Evolutionary conservation across 768 basidiomycete species (phyloP), one percentile per base, ranked within the genome.

Genomic region (Psilocybe sp.): DNA sequence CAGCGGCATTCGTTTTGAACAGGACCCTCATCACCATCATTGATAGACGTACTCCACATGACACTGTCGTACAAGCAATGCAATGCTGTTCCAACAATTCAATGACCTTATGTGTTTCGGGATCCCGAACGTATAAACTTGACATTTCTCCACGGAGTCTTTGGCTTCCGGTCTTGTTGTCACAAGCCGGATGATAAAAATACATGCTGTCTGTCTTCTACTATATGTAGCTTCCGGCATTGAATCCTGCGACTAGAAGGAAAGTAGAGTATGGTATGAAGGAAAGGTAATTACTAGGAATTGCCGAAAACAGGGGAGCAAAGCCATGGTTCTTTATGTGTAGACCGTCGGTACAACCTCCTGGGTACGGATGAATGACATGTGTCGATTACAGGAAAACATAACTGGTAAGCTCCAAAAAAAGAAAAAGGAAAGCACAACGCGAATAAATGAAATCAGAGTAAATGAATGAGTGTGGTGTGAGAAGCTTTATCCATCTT

Each of bases 1-100:
- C 59, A 96, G 95, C 60, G 94, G 95, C 40, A 78, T 96, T 46
- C 89, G 86, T 45, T 97, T 92, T 63, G 88, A 96, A 67, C 91
- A 93, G 68, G 84, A 79, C 16, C 87, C 80, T 37, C 86, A 92
- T 63, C 84, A 90, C 64, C 85, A 91, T 56, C 85, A 89, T 67
- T 73, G 66, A 76, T 67, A 67, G 39, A 20, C 40, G 40, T 51
- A 28, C 43, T 40, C 12, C 52, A 48, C 39, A 46, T 39, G 49
- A 44, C 52, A 52, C 46, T 53, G 39, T 52, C 37, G 44, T 44
- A 51, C 56, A 51, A 60, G 28, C 54, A 60, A 54, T 56, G 46
- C 46, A 45, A 28, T 19, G 52, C 36, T 23, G 39, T 49, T 38
- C 33, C n/a, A 13, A 36, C n/a, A 16, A 11, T 37, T 13, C 40